These are phyloP conservation scores for Medicago arabica DNA, from an alignment of 306 rosid genomes.

Conservation along the genomic window DNA sequence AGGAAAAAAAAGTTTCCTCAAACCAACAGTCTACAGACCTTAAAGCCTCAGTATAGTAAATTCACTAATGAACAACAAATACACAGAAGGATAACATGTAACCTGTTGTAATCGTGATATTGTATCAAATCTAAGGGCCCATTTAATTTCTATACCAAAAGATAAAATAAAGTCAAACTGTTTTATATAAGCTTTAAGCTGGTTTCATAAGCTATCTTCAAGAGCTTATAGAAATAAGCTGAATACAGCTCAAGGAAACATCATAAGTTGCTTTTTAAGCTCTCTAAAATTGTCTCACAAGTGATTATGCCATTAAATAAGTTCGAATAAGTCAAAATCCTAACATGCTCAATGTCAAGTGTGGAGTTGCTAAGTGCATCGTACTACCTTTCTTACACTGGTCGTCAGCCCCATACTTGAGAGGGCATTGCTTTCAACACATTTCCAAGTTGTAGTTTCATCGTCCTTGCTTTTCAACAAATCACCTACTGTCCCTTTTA, in stretches of 20 bases:
- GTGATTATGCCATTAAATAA: background rate
- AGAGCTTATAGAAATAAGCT: background rate
- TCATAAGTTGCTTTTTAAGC: background rate
- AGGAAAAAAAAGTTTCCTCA: background rate
- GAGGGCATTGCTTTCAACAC: constrained; percentile 63
- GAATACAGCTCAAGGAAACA: background rate
- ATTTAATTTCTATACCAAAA: background rate
- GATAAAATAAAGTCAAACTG: background rate
- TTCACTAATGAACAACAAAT: no score
- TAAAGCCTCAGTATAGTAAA: background rate
- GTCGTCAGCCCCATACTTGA: constrained; percentile 83
- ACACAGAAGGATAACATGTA: no score
- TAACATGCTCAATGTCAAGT: no score
- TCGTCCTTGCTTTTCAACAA: constrained; percentile 48
- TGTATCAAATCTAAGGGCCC: no score
- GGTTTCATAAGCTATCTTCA: background rate
- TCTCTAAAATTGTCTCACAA: background rate
- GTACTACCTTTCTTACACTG: constrained; percentile 83
- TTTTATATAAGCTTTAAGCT: no score
- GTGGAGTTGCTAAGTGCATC: background rate
- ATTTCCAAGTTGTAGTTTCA: constrained; percentile 69
- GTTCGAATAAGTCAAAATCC: background rate
- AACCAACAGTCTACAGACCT: background rate
- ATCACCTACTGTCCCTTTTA: constrained; percentile 52
- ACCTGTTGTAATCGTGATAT: no score